phyloP scores from a whole-genome alignment of 164 flowering plant species.

The Brasenia schreberi region DNA sequence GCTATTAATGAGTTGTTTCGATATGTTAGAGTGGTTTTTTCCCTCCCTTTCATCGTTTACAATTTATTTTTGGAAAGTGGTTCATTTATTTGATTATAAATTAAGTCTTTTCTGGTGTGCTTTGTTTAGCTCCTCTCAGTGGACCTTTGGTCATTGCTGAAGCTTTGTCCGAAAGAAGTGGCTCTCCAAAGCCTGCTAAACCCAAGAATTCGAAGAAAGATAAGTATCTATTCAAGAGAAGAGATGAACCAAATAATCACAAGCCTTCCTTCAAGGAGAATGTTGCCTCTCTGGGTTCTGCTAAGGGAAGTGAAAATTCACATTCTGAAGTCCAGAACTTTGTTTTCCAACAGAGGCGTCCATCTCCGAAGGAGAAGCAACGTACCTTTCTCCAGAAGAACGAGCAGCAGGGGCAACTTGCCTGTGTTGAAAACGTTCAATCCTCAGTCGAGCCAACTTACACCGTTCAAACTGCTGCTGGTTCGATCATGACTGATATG shows the following conservation, averaged over 20 bases:
- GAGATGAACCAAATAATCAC: constrained; percentile 39
- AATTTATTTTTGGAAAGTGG: background rate
- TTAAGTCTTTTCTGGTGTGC: constrained; percentile 1
- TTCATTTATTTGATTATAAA: background rate
- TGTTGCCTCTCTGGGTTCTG: constrained; percentile 7
- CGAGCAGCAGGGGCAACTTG: constrained; percentile 6
- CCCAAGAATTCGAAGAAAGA: constrained; percentile 65
- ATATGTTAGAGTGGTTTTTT: too few species aligned
- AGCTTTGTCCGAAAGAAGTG: constrained; percentile 51
- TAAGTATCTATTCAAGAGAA: constrained; percentile 57
- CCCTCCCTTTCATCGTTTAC: too few species aligned
- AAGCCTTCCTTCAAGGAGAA: constrained; percentile 1
- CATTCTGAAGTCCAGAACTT: constrained; percentile 8
- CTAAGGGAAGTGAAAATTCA: constrained; percentile 13
- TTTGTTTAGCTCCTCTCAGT: constrained; percentile 75
- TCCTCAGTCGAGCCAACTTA: too few species aligned
- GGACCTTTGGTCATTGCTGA: constrained; percentile 91
- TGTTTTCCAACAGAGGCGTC: constrained; percentile 47
- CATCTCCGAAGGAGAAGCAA: constrained; percentile 10
- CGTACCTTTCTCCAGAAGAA: constrained; percentile 9
- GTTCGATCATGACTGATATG: background rate
- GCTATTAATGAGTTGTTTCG: too few species aligned
- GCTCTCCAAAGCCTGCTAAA: constrained; percentile 37
- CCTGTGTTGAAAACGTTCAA: background rate
- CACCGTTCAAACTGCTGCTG: background rate